phyloP scores from a whole-genome alignment of 2,329 filamentous ascomycete genomes.

The Sporothrix pseudoabietina region DNA sequence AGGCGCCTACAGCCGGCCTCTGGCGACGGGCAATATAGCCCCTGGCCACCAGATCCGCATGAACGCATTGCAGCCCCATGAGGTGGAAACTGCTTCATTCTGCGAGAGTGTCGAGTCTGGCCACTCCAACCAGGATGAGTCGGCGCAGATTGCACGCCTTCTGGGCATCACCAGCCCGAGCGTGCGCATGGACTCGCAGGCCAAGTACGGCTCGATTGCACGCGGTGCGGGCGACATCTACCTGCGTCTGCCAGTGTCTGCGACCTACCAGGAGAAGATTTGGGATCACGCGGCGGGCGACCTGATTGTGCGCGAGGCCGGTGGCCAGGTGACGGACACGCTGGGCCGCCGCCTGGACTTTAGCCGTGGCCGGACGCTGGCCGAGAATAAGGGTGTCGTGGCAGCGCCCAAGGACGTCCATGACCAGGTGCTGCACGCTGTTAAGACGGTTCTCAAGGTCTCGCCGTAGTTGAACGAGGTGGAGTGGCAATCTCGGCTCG shows the following conservation, averaged over 20 bases:
- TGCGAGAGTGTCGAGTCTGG: slow-evolving; percentile 95
- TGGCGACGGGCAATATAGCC: slow-evolving; percentile 60
- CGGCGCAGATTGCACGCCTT: slow-evolving; percentile 78
- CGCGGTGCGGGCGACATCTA: slow-evolving; percentile 94
- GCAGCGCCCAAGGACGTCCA: slow-evolving; percentile 81
- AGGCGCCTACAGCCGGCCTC: slow-evolving; percentile 77
- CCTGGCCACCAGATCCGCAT: slow-evolving; percentile 69
- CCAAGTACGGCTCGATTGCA: slow-evolving; percentile 95
- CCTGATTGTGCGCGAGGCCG: slow-evolving; percentile 90
- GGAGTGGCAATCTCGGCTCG: background rate
- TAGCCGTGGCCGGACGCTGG: slow-evolving; percentile 78
- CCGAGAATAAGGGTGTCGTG: slow-evolving; percentile 89
- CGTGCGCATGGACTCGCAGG: slow-evolving; percentile 96
- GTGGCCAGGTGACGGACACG: slow-evolving; percentile 88
- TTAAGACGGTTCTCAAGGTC: slow-evolving; percentile 71
- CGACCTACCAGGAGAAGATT: slow-evolving; percentile 96
- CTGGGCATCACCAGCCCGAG: slow-evolving; percentile 87
- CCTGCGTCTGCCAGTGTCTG: slow-evolving; percentile 76
- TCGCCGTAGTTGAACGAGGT: background rate
- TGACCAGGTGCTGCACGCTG: slow-evolving; percentile 72
- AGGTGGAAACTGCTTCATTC: slow-evolving; percentile 66
- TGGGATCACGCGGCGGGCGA: slow-evolving; percentile 98
- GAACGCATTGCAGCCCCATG: slow-evolving; percentile 64
- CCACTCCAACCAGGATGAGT: slow-evolving; percentile 87
- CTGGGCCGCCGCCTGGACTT: slow-evolving; percentile 86